A percentile compares a stretch with the other conserved stretches of the same genome.
phyloP scores from a whole-genome alignment of 306 rosid genomes.

The Rubus idaeus region DNA sequence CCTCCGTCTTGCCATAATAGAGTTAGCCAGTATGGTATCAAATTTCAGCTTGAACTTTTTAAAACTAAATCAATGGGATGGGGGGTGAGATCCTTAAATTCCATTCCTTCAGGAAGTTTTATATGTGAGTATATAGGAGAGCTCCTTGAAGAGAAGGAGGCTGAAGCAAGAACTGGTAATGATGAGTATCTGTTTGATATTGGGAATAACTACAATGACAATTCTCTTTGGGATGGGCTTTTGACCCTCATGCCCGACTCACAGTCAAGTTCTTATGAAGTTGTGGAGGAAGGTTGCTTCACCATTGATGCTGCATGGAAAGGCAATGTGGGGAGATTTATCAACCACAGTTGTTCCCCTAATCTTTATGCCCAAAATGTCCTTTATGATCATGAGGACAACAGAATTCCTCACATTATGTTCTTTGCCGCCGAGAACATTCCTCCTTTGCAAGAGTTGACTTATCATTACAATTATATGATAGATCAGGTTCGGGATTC shows the following conservation, averaged over 20 bases:
- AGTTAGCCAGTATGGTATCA: slow-evolving; percentile 76
- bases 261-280: slow-evolving; percentile 43
- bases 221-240: slow-evolving; percentile 71
- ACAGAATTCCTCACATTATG: slow-evolving; percentile 90
- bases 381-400: slow-evolving; percentile 78
- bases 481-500: slow-evolving; percentile 74
- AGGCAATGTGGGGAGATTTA: slow-evolving; percentile 90
- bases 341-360: slow-evolving; percentile 94
- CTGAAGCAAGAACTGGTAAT: slow-evolving; percentile 75
- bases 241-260: slow-evolving; percentile 55
- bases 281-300: slow-evolving; percentile 58
- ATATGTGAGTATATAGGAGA: slow-evolving; percentile 91
- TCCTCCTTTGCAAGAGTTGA: slow-evolving; percentile 88
- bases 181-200: slow-evolving; percentile 93
- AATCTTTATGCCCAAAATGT: slow-evolving; percentile 92
- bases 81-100: slow-evolving; percentile 94
- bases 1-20: slow-evolving; percentile 78
- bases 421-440: slow-evolving; percentile 90
- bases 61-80: slow-evolving; percentile 82
- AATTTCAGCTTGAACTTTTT: slow-evolving; percentile 80
- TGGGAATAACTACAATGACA: slow-evolving; percentile 60
- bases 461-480: slow-evolving; percentile 74
- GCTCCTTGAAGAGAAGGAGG: slow-evolving; percentile 85
- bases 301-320: slow-evolving; percentile 78
- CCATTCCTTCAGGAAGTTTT: slow-evolving; percentile 89